Evolutionary conservation across 2,329 filamentous ascomycete species (phyloP).

Genomic region (Periconia digitata): DNA sequence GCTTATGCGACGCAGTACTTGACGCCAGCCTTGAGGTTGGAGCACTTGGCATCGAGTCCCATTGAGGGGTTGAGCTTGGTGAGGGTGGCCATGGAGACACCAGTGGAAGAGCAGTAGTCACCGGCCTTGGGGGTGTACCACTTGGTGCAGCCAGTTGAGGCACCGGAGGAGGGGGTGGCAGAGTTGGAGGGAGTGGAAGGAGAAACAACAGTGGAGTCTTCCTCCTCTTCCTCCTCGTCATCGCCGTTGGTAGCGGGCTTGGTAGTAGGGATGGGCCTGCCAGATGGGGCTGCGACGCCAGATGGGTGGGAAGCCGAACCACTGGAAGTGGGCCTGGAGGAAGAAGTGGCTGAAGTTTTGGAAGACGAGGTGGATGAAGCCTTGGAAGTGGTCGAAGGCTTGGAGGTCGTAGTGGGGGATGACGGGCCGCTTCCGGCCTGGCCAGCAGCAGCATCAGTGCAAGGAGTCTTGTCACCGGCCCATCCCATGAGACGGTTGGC

Average conservation of each 20-base stretch:
- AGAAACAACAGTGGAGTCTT: too few relatives aligned
- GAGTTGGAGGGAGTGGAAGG: constrained; percentile 4
- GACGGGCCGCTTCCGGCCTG: constrained; percentile 4
- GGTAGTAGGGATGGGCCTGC: too few relatives aligned
- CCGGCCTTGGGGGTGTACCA: constrained; percentile 36
- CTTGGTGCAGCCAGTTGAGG: constrained; percentile 25
- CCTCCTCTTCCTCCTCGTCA: too few relatives aligned
- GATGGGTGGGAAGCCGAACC: too few relatives aligned
- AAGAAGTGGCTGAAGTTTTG: too few relatives aligned
- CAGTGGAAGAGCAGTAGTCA: constrained; percentile 36
- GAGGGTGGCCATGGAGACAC: constrained; percentile 31
- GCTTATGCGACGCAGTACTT: constrained; percentile 33
- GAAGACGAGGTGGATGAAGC: too few relatives aligned
- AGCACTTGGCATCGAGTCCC: constrained; percentile 31
- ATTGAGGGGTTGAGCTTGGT: constrained; percentile 30
- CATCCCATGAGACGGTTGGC: constrained; percentile 53
- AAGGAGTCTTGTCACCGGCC: constrained; percentile 23
- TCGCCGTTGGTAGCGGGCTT: too few relatives aligned
- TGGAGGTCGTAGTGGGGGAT: constrained; percentile 2
- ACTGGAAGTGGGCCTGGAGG: too few relatives aligned
- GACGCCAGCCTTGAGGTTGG: constrained; percentile 42
- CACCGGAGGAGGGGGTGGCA: constrained; percentile 8
- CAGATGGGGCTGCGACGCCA: too few relatives aligned
- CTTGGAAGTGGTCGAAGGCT: background rate
- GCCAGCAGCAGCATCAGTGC: constrained; percentile 20